Evolutionary conservation across 352 stramenopile species (phyloP).

Genomic region (Phytophthora meadii): DNA sequence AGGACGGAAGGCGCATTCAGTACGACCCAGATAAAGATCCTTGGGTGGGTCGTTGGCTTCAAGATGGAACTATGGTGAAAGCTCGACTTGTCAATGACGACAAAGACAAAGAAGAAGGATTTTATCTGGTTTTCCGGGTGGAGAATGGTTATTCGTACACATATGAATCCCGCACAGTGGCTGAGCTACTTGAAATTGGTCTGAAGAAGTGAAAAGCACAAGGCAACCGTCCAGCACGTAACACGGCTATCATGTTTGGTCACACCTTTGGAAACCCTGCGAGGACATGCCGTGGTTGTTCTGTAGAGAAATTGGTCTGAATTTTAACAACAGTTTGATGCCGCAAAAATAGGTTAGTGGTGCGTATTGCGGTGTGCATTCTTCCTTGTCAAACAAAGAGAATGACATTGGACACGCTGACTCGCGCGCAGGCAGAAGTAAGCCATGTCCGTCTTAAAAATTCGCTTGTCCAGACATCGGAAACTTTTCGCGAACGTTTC

Average conservation of each 20-base stretch:
- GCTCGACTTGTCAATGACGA: constrained; percentile 47
- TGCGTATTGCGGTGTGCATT: constrained; percentile 4
- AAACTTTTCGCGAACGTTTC: constrained; percentile 62
- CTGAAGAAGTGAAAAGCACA: constrained; percentile 19
- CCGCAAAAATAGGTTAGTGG: constrained; percentile 30
- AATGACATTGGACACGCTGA: constrained; percentile 79
- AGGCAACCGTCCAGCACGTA: no score
- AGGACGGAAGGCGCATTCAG: constrained; percentile 51
- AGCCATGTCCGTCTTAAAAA: constrained; percentile 64
- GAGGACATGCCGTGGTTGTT: no score
- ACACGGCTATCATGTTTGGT: no score
- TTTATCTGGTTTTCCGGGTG: constrained; percentile 73
- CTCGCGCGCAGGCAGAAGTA: constrained; percentile 58
- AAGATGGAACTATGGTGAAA: constrained; percentile 72
- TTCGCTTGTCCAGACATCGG: constrained; percentile 52
- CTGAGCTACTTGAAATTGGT: constrained; percentile 42
- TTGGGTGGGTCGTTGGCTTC: constrained; percentile 55
- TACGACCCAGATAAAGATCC: constrained; percentile 50
- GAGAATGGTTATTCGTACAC: constrained; percentile 68
- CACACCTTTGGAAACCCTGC: no score
- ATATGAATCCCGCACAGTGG: constrained; percentile 50
- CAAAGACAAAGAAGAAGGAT: constrained; percentile 7
- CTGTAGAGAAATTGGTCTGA: no score
- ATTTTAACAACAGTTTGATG: no score
- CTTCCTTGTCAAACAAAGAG: neutral